phyloP scores from a whole-genome alignment of 305 asterid species.

The Solanum hybrid region DNA sequence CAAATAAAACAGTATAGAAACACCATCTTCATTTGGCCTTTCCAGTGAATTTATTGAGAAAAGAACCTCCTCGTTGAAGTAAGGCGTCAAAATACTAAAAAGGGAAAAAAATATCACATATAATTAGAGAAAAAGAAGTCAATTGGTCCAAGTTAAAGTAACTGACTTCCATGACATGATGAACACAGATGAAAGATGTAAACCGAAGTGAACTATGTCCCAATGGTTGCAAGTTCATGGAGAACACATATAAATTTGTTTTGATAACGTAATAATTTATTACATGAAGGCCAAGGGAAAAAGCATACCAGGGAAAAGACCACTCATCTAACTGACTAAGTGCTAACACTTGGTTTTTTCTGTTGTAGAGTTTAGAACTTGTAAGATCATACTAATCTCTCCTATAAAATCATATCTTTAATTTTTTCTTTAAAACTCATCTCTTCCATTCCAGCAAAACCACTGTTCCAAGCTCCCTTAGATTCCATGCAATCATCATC shows the following conservation, averaged over 20 bases:
- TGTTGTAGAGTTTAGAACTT: not conserved
- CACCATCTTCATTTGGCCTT: conserved; percentile 92
- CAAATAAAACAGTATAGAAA: conserved; percentile 84
- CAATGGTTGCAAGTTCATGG: not conserved
- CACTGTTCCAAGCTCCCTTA: not conserved
- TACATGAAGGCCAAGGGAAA: not conserved
- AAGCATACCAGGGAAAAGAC: not conserved
- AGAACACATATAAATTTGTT: not conserved
- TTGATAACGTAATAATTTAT: not conserved
- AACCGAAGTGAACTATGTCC: not conserved
- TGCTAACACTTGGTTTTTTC: not conserved
- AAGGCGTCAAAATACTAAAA: conserved; percentile 89
- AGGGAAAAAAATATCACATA: conserved; percentile 7
- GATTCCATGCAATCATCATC: not conserved
- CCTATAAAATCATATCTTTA: not conserved
- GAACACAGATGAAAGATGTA: not conserved
- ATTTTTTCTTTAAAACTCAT: not conserved
- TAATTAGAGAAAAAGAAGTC: not conserved
- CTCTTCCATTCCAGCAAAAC: not conserved
- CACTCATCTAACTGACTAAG: not conserved
- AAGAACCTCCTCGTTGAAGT: conserved; percentile 81
- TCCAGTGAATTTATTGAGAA: conserved; percentile 68
- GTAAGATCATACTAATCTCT: not conserved
- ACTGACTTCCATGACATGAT: not conserved
- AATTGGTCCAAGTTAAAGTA: not conserved